Conservation (phyloP, 768 basidiomycete species). For the Lyophyllum semitale region DNA sequence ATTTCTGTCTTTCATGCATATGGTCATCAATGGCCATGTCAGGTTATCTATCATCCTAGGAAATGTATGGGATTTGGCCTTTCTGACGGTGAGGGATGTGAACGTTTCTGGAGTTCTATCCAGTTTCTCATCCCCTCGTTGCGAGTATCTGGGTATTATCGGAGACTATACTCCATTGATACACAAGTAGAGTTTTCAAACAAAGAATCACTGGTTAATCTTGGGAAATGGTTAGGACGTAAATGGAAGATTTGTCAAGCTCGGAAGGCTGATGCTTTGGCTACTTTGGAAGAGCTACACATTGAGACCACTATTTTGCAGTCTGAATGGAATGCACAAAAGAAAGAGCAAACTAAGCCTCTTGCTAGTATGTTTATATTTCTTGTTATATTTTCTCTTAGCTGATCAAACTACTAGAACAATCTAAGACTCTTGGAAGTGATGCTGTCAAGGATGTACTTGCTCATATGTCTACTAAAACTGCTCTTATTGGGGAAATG, state of each 20-base stretch:
- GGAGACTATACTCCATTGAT: no score
- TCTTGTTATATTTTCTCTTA: no score
- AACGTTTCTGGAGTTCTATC: slow-evolving; percentile 9
- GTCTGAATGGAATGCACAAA: background rate
- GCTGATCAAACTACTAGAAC: no score
- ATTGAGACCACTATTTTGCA: background rate
- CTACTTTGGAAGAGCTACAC: background rate
- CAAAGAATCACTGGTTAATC: no score
- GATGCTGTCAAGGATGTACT: no score
- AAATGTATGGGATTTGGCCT: slow-evolving; percentile 26
- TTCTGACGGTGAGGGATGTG: slow-evolving; percentile 12
- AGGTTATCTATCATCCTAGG: slow-evolving; percentile 31
- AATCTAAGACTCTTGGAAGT: no score
- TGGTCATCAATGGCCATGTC: slow-evolving; percentile 36
- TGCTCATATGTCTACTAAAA: no score
- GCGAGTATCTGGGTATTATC: background rate
- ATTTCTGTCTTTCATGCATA: slow-evolving; percentile 37
- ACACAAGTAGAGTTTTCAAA: no score
- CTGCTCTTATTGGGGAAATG: no score
- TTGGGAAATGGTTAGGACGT: no score
- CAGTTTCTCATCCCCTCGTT: background rate
- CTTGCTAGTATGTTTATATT: no score
- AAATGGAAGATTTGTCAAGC: background rate
- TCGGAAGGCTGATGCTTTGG: background rate
- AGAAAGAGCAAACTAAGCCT: background rate